These are phyloP conservation scores for Phylloporus scabripes DNA, from an alignment of 768 basidiomycete genomes.

Conservation along the genomic window DNA sequence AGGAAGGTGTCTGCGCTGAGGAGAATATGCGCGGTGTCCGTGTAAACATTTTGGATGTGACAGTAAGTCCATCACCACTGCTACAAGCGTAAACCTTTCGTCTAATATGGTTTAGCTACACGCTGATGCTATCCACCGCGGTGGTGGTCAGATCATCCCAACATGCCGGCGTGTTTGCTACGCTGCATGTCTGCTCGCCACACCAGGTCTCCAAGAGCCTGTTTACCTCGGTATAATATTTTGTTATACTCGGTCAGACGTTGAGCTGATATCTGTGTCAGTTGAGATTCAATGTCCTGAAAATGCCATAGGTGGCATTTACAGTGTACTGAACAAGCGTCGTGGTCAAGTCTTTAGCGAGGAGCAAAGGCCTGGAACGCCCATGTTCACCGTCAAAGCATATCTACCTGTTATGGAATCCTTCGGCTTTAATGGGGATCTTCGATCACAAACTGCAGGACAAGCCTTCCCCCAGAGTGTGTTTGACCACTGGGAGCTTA, in stretches of 20 bases:
- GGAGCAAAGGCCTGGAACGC: slow-evolving; percentile 94
- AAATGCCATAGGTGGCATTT: slow-evolving; percentile 96
- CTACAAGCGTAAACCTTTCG: neutral
- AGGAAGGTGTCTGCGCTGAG: slow-evolving; percentile 94
- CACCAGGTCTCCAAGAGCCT: slow-evolving; percentile 91
- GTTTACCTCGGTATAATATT: slow-evolving; percentile 72
- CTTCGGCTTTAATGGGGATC: slow-evolving; percentile 97
- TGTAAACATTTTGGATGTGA: slow-evolving; percentile 93
- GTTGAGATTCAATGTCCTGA: slow-evolving; percentile 99
- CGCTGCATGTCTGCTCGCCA: slow-evolving; percentile 89
- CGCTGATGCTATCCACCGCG: slow-evolving; percentile 98
- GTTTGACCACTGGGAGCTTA: slow-evolving; percentile 89
- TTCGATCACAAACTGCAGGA: slow-evolving; percentile 86
- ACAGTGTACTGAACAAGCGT: slow-evolving; percentile 89
- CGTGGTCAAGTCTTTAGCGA: slow-evolving; percentile 98
- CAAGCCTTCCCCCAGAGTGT: slow-evolving; percentile 98
- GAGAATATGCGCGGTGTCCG: slow-evolving; percentile 99
- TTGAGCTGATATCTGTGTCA: slow-evolving; percentile 27
- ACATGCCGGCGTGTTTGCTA: slow-evolving; percentile 95
- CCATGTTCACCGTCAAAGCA: slow-evolving; percentile 99
- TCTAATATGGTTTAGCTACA: slow-evolving; percentile 57
- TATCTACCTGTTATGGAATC: slow-evolving; percentile 89
- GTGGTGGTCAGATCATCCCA: slow-evolving; percentile 97
- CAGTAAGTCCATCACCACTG: slow-evolving; percentile 45
- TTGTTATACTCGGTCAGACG: neutral